Conservation (phyloP, 768 basidiomycete species). For the Xerocomus potaroensis region DNA sequence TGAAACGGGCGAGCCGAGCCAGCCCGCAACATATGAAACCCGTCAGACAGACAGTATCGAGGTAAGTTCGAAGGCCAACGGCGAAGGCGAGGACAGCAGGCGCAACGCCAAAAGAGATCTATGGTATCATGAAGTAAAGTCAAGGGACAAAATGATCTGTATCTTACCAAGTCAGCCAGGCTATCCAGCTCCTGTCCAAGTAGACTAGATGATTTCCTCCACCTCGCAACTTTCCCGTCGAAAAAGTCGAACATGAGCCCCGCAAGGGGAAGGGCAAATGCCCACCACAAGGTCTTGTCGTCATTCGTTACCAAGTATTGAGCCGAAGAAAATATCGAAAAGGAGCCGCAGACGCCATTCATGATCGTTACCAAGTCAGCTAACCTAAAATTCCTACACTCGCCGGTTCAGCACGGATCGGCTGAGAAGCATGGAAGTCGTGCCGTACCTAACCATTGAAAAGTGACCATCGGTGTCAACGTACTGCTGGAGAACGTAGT, state of each 20-base stretch:
- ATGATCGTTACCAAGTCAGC: constrained; percentile 98
- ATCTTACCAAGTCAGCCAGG: constrained; percentile 81
- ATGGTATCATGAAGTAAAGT: constrained; percentile 5
- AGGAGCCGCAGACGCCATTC: constrained; percentile 97
- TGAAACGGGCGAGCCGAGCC: constrained; percentile 95
- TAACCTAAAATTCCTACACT: constrained; percentile 85
- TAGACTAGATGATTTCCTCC: constrained; percentile 94
- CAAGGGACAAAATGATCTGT: background rate
- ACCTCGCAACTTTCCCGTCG: constrained; percentile 96
- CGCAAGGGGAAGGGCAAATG: constrained; percentile 83
- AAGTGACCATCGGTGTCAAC: constrained; percentile 92
- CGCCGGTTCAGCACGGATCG: constrained; percentile 16
- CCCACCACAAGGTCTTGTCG: constrained; percentile 76
- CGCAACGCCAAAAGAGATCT: constrained; percentile 98
- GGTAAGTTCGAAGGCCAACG: constrained; percentile 84
- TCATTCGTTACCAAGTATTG: constrained; percentile 82
- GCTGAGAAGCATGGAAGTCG: constrained; percentile 2
- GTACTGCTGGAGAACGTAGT: constrained; percentile 68
- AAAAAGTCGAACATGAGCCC: constrained; percentile 98
- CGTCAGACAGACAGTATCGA: constrained; percentile 84
- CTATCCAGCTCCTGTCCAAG: constrained; percentile 97
- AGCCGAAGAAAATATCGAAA: constrained; percentile 91
- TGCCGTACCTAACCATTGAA: constrained; percentile 82
- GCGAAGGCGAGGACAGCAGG: constrained; percentile 91
- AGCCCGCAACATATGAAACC: constrained; percentile 95